Base-by-base conservation (phyloP, 2,329 filamentous ascomycete species). In the Cadophora sp. region DNA sequence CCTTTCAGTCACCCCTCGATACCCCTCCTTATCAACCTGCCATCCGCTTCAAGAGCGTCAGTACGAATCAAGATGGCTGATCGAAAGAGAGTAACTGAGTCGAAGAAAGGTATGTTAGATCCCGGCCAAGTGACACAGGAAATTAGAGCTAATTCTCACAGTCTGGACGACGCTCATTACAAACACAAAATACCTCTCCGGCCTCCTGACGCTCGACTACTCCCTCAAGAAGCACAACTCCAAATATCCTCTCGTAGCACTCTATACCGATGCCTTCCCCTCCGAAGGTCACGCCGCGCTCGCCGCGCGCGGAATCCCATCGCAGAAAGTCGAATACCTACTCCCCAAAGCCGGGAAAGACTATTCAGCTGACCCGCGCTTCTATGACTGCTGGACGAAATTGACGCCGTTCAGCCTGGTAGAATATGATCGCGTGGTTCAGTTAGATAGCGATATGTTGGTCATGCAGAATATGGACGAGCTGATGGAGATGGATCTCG, bases 351-450 rank as follows among this genome's bases (percentile, higher is more conserved):
- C 82, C 62, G 89, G 89, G 69, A 81, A 80, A 71, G 89, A 92
- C 80, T 97, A 89, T 82, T 86, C 83, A 75, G 87, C 91, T 69
- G 93, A 97, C 79, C 89, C 91, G 61, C 90, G 94, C 73, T 97
- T 97, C 84, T 91, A 93, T 80, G 92, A 97, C 80, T 94, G 91
- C 84, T 97, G 93, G 93, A 92, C 86, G 79, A 97, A 97, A 81
- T 87, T 97, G 31, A 87, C 90, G 19, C 89, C 91, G 6, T 97
- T 97, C 79, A 89, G 87, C 26, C 83, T 97, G 37, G 85, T 85
- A 22, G 89, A 94, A 78, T 97, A 94, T 81, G 85, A 90, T 29
- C 87, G 93, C 50, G 87, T 97, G 40, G 91, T 97, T 43, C 91
- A 93, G 80, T 85, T 97, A 65, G 94, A 97, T 81, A 91, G 90